phyloP scores from a whole-genome alignment of 305 asterid species.

The Fraxinus xanthoxyloides region DNA sequence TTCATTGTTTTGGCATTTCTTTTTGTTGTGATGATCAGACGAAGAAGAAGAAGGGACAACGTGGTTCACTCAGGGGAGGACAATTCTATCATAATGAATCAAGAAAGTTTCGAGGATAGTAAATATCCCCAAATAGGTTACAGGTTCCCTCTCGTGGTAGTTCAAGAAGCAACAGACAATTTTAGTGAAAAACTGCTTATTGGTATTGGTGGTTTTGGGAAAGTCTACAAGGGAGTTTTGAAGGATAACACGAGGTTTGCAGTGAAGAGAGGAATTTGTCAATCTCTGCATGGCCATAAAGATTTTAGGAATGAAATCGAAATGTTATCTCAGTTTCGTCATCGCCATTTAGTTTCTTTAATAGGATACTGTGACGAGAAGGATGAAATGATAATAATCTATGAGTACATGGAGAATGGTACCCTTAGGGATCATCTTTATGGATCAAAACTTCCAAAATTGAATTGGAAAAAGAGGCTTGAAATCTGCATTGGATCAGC shows the following conservation, averaged over 20 bases:
- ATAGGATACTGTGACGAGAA: slow-evolving; percentile 48
- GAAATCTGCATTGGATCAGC: slow-evolving; percentile 52
- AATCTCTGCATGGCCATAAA: slow-evolving; percentile 58
- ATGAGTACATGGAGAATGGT: slow-evolving; percentile 49
- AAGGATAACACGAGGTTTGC: slow-evolving; percentile 54
- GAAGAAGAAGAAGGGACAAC: background rate
- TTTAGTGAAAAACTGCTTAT: slow-evolving; percentile 59
- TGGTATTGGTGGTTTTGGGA: slow-evolving; percentile 78
- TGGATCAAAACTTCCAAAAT: slow-evolving; percentile 40
- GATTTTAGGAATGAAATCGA: slow-evolving; percentile 47
- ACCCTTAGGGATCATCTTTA: slow-evolving; percentile 53
- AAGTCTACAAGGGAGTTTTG: slow-evolving; percentile 61
- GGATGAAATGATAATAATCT: slow-evolving; percentile 39
- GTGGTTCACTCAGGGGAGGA: background rate
- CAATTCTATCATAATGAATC: background rate
- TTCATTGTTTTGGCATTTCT: slow-evolving; percentile 8
- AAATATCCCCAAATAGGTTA: slow-evolving; percentile 38
- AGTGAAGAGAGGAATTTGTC: slow-evolving; percentile 61
- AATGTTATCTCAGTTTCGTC: slow-evolving; percentile 51
- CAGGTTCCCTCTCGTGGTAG: slow-evolving; percentile 47
- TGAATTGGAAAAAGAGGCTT: slow-evolving; percentile 72
- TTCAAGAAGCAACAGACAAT: slow-evolving; percentile 53
- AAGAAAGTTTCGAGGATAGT: background rate
- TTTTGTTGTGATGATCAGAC: slow-evolving; percentile 22
- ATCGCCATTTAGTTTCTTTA: slow-evolving; percentile 46